These are phyloP conservation scores for Aspergillus latus DNA, from an alignment of 2,329 filamentous ascomycete species.

Conservation along the genomic window DNA sequence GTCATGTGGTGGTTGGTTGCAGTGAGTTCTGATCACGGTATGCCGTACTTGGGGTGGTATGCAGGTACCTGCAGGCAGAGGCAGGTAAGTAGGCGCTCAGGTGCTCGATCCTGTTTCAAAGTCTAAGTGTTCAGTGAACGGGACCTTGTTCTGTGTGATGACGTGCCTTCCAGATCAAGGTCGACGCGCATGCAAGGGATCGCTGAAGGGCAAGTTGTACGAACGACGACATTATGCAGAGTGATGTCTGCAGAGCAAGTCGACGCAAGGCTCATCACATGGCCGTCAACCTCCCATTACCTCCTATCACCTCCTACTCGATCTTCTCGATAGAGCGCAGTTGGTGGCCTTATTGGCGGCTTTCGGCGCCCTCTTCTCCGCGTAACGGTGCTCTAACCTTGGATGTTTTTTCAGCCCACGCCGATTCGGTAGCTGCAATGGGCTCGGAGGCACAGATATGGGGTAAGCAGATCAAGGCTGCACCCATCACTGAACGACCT, in stretches of 20 bases:
- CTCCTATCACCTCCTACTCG: neutral
- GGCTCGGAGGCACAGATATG: neutral
- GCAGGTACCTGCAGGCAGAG: neutral
- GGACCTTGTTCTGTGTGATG: too few species aligned
- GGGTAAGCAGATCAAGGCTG: neutral
- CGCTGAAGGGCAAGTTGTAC: neutral
- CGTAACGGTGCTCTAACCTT: neutral
- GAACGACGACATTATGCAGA: neutral
- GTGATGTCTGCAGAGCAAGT: neutral
- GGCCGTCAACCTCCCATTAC: neutral
- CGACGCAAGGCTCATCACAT: neutral
- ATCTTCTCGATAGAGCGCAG: neutral
- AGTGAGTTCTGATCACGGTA: neutral
- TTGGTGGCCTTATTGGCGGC: neutral
- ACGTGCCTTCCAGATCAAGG: neutral
- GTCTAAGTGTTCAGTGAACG: neutral
- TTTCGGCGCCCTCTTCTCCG: neutral
- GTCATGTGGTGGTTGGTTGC: neutral
- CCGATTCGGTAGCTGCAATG: neutral
- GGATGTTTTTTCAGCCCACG: neutral
- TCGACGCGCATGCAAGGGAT: constrained; percentile 1
- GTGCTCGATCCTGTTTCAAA: neutral
- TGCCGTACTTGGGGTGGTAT: neutral
- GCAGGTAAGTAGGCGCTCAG: neutral
- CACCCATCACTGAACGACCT: neutral